Base-by-base conservation (phyloP, 805 yeast genomes). In the Saccharomycopsis sp. region DNA sequence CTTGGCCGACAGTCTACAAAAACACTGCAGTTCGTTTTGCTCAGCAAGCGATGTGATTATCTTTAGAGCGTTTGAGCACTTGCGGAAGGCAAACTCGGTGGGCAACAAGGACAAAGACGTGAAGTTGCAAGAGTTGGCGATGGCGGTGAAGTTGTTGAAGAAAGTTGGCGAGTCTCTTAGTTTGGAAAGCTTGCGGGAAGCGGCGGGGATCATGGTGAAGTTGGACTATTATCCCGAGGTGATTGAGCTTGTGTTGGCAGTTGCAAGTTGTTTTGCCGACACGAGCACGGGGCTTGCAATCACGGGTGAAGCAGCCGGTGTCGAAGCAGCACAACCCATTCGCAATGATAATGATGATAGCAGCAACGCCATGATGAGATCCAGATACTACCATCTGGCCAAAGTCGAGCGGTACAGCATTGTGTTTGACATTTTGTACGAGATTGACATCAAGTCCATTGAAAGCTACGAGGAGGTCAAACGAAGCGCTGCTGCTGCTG, bases 1-100 rank as follows among this genome's bases (percentile, higher is more conserved):
- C 43, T 84, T 89, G 38, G 94, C 96, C 1, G 77, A 79, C 26
- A 77, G 88, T 1, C 64, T 92, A 38, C 95, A 92, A 60, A 94
- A 85, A 41, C 78, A 89, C 45, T 92, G 98, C 65, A 94, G 95
- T 1, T 77, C 95, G 0, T 92, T 87, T 60, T 92, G 97, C 55
- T 85, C 96, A 0, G 76, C 94, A 12, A 85, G 82, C 50, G 98
- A 92, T 60, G 96, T 92, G 20, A 70, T 87, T 45, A 84, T 92
- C 10, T 92, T 88, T 67, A 82, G 89, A 59, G 97, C 96, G 0
- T 77, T 87, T 52, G 98, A 92, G 58, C 87, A 82, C 57, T 67
- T 92, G 52, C 82, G 89, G 43, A 77, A 80, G 52, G 96, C 97
- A 1, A 82, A 80, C 53, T 82, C 77, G 43, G 73, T 77, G 46